phyloP scores from a whole-genome alignment of 257 asterid species.

The Nyctanthes arbortristis region DNA sequence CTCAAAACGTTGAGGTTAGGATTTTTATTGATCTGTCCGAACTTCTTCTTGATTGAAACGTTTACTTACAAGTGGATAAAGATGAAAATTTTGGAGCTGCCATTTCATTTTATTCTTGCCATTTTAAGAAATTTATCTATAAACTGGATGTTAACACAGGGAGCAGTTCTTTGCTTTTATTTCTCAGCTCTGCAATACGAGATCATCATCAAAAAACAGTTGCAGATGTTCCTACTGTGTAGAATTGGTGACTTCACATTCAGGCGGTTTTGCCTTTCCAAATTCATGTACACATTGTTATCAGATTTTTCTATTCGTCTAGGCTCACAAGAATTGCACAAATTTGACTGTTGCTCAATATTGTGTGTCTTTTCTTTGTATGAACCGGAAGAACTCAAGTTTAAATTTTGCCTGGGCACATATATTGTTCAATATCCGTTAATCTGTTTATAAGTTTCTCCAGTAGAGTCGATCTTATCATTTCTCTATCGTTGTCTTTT shows the following conservation, averaged over 20 bases:
- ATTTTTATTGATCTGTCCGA: too few relatives aligned
- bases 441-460: neutral
- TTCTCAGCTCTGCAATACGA: conserved; percentile 13
- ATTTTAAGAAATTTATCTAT: neutral
- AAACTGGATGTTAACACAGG: neutral
- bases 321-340: neutral
- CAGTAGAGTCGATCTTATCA: neutral
- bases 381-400: neutral
- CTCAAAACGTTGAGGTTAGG: conserved; percentile 83
- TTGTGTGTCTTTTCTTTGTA: conserved; percentile 20
- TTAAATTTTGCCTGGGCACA: conserved; percentile 6
- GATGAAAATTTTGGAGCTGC: too few relatives aligned
- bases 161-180: neutral
- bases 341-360: conserved; percentile 5
- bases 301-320: neutral
- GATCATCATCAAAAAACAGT: neutral
- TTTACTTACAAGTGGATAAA: too few relatives aligned
- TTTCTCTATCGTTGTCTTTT: neutral
- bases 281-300: conserved; percentile 15
- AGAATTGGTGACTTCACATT: neutral
- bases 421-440: too few relatives aligned
- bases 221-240: conserved; percentile 1
- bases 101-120: neutral
- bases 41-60: too few relatives aligned
- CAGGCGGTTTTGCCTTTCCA: neutral